Evolutionary conservation across 345 rosid genomes (phyloP).

Genomic region (Acer yangbiense): DNA sequence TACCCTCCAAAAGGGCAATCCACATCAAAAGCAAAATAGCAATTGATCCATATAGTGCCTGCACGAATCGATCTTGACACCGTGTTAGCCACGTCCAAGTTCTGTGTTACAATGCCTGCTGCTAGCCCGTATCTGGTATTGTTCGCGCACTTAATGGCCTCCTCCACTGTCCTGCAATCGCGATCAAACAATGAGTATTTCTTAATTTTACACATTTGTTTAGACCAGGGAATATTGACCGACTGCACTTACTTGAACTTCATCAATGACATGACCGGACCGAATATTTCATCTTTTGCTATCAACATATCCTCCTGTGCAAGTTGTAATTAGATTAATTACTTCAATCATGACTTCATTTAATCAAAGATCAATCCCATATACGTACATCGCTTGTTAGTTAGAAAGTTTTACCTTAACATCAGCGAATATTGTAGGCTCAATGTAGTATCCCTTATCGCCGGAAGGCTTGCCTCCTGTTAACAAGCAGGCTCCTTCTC

Average conservation of each 20-base stretch:
- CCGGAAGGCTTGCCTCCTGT: constrained; percentile 61
- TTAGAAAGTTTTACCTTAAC: constrained; percentile 45
- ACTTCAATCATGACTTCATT: background rate
- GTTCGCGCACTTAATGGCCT: constrained; percentile 65
- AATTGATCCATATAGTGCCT: constrained; percentile 67
- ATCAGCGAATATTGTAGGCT: constrained; percentile 67
- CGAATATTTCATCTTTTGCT: constrained; percentile 79
- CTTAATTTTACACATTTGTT: too few species aligned
- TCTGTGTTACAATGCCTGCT: constrained; percentile 68
- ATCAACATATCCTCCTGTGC: constrained; percentile 68
- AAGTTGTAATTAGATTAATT: background rate
- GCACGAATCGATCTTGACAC: constrained; percentile 75
- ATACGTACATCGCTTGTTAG: background rate
- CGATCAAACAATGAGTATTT: too few species aligned
- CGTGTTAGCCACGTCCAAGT: constrained; percentile 61
- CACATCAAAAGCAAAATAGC: constrained; percentile 60
- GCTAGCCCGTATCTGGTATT: constrained; percentile 70
- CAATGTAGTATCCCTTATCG: constrained; percentile 61
- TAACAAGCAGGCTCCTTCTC: constrained; percentile 71
- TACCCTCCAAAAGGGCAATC: constrained; percentile 75
- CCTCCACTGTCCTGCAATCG: constrained; percentile 62
- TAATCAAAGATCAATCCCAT: background rate
- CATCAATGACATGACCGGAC: constrained; percentile 74
- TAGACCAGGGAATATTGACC: too few species aligned
- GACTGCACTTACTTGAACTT: constrained; percentile 62